Evolutionary conservation across 2,329 filamentous ascomycete species (phyloP).

Genomic region (Colletotrichum falcatum): DNA sequence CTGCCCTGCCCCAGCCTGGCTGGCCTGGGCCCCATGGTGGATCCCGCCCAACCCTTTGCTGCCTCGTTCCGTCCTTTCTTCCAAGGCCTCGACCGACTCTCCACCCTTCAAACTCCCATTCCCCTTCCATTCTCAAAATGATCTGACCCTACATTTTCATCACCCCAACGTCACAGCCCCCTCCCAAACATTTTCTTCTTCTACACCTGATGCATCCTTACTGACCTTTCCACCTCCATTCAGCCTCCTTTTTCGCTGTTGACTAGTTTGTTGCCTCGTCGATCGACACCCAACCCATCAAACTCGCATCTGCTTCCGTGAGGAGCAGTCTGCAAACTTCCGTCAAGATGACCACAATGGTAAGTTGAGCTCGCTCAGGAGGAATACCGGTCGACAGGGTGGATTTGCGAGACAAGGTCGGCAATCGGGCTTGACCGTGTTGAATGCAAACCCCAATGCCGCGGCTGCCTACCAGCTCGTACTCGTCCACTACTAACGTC

Average conservation of each 20-base stretch:
- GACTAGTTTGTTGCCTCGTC: not conserved
- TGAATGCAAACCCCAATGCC: not conserved
- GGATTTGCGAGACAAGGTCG: not conserved
- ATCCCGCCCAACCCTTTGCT: slow-evolving; percentile 21
- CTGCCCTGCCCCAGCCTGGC: slow-evolving; percentile 33
- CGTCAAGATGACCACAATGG: slow-evolving; percentile 64
- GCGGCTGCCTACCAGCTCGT: not conserved
- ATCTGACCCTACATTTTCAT: slow-evolving; percentile 36
- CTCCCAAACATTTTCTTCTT: not conserved
- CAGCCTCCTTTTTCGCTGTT: not conserved
- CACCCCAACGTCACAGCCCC: slow-evolving; percentile 15
- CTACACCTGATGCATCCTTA: slow-evolving; percentile 10
- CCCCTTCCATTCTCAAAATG: slow-evolving; percentile 42
- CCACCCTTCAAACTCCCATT: slow-evolving; percentile 38
- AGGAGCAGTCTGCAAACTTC: slow-evolving; percentile 39
- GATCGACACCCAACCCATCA: slow-evolving; percentile 6
- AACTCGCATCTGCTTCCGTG: slow-evolving; percentile 21
- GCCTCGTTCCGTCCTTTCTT: slow-evolving; percentile 30
- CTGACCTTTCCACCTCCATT: not conserved
- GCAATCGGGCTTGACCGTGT: not conserved
- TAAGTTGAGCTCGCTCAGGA: slow-evolving; percentile 48
- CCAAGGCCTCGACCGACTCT: slow-evolving; percentile 22
- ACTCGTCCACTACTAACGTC: slow-evolving; percentile 41
- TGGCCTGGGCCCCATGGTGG: slow-evolving; percentile 21
- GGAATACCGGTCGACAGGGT: not conserved